Base-by-base conservation (phyloP, 2,329 filamentous ascomycete genomes). In the Aspergillus ibericus region DNA sequence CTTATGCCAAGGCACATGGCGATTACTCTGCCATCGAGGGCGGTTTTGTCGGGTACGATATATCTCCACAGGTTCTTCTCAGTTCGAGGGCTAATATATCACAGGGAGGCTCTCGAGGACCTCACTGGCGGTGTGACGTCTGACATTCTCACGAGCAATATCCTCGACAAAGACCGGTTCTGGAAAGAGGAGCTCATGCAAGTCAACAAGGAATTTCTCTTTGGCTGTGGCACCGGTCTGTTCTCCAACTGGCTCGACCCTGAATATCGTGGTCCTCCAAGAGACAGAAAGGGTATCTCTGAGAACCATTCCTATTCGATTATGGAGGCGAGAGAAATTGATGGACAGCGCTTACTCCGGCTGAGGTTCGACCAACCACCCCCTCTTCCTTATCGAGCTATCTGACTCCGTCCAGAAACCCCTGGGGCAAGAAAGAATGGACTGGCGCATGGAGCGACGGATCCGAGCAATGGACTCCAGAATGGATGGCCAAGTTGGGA, bases 361-460 rank as follows among this genome's bases (percentile, higher is more conserved):
- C 77, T 91, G 38, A 83, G 81, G 81, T 83, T 64, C 50, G 22
- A 12, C 10, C 2, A 66, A 25, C 66, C 66, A 27, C 12, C 22
- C 9, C n/a, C n/a, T n/a, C n/a, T 27, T 20, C 5, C 15, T 27
- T 2, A 12, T n/a, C 8, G 15, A 18, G 10, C 4, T 36, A 58
- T 48, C 66, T 71, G 10, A 72, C 51, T n/a, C 52, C 35, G 5
- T 18, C 35, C 49, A 85, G 88, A 63, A 95, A 95, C 66, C 91
- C 91, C 0, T 95, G 90, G 91, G 91, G 91, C 1, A 86, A 86
- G 63, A 85, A 84, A 32, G 91, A 92, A 74, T 95, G 91, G 90
- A 89, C 85, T 29, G 91, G 91, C 1, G 81, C 89, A 1, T 95
- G 91, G 90, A 88, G 85, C 36, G 91, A 95, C 68, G 91, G 91